Percentiles rank a stretch among this genome's conserved stretches.
phyloP scores from a whole-genome alignment of 1,139 yeast species.

The Pichia norvegensis region DNA sequence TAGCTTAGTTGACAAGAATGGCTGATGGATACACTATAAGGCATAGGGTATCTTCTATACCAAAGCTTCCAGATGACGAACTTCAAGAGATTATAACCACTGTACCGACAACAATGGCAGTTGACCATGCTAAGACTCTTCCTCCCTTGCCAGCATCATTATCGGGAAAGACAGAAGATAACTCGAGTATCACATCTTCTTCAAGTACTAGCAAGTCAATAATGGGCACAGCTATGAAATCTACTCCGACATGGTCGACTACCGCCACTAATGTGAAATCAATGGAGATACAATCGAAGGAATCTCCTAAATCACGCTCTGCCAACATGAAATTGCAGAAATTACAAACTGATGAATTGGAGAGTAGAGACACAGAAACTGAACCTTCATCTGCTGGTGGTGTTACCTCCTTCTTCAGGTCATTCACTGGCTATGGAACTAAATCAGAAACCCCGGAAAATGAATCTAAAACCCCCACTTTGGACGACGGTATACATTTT shows the following conservation, averaged over 20 bases:
- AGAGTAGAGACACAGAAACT: not conserved
- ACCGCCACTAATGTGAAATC: conserved; percentile 8
- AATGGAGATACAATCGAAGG: not conserved
- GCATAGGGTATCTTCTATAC: conserved; percentile 11
- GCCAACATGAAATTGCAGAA: not conserved
- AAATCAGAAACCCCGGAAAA: not conserved
- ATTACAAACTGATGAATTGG: not conserved
- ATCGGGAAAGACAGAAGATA: not conserved
- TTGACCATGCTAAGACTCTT: conserved; percentile 7
- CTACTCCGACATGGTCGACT: conserved; percentile 7
- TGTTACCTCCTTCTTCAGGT: conserved; percentile 3
- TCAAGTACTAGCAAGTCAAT: conserved; percentile 3
- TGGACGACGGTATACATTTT: conserved; percentile 10
- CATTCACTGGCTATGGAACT: conserved; percentile 4
- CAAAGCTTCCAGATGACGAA: conserved; percentile 24
- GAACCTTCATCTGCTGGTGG: not conserved
- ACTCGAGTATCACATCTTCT: conserved; percentile 1
- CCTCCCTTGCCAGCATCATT: conserved; percentile 8
- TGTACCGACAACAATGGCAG: conserved; percentile 11
- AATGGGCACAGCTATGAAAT: conserved; percentile 7
- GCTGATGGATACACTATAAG: not conserved
- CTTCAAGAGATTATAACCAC: conserved; percentile 17
- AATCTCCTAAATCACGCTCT: not conserved
- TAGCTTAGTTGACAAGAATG: not conserved
- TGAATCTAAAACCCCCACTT: not conserved